These are phyloP conservation scores for Suillus weaverae DNA, from an alignment of 768 basidiomycete species.

Conservation along the genomic window DNA sequence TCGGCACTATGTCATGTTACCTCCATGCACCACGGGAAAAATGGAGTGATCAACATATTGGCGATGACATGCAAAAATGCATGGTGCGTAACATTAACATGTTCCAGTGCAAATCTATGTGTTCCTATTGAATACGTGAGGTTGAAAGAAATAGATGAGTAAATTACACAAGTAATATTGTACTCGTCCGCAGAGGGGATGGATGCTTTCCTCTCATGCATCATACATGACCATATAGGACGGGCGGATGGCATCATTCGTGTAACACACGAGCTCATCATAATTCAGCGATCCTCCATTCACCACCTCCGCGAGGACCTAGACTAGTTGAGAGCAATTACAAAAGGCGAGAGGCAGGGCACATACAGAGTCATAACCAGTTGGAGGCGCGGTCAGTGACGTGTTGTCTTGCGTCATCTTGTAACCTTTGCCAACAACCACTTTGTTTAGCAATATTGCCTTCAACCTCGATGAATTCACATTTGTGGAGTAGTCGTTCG, in stretches of 20 bases:
- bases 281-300: conserved; percentile 67
- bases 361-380: conserved; percentile 68
- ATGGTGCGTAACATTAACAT: not conserved
- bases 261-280: conserved; percentile 70
- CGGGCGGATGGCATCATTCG: conserved; percentile 69
- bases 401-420: conserved; percentile 63
- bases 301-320: conserved; percentile 62
- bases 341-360: not conserved
- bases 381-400: conserved; percentile 53
- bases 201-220: conserved; percentile 22
- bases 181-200: not conserved
- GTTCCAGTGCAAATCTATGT: not conserved
- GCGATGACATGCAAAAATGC: not conserved
- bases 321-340: conserved; percentile 7
- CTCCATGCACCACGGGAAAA: not conserved
- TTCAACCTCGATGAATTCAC: conserved; percentile 54
- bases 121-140: not conserved
- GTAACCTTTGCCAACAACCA: conserved; percentile 67
- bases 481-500: conserved; percentile 70
- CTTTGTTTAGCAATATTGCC: conserved; percentile 73
- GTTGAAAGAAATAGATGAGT: not conserved
- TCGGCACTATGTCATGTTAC: not conserved
- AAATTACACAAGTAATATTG: not conserved
- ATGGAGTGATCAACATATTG: not conserved
- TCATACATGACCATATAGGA: conserved; percentile 74